These are phyloP conservation scores for Ascochyta clinopodiicola DNA, from an alignment of 2,329 filamentous ascomycete genomes.

Conservation along the genomic window DNA sequence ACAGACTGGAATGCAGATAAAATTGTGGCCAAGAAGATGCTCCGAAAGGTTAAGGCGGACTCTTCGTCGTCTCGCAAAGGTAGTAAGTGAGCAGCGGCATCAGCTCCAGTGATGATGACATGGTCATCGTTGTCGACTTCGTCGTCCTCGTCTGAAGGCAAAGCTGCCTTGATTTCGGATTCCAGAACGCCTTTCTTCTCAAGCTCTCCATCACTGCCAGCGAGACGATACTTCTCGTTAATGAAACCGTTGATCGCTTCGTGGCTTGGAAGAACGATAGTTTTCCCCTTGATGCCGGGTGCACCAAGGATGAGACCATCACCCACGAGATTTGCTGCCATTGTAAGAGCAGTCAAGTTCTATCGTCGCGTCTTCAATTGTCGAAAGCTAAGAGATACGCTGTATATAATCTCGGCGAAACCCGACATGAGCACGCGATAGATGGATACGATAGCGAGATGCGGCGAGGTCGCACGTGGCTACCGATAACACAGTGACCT, in stretches of 20 bases:
- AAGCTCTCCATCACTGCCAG: conserved; percentile 1
- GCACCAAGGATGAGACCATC: conserved; percentile 19
- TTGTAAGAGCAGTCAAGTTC: neutral
- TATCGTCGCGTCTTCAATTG: neutral
- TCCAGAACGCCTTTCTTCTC: conserved; percentile 16
- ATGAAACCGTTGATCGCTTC: conserved; percentile 20
- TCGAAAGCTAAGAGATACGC: neutral
- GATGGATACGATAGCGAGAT: conserved; percentile 2
- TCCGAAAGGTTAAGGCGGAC: conserved; percentile 19
- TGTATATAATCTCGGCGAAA: neutral
- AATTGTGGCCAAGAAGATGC: conserved; percentile 17
- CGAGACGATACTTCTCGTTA: conserved; percentile 20
- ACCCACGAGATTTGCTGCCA: conserved; percentile 21
- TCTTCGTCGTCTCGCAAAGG: conserved; percentile 21
- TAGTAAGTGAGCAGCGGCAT: conserved; percentile 23
- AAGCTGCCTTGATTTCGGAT: conserved; percentile 19
- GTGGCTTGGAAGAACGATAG: conserved; percentile 14
- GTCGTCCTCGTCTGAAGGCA: conserved; percentile 13
- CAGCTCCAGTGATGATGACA: conserved; percentile 23
- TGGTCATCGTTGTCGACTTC: conserved; percentile 16
- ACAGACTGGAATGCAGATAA: conserved; percentile 23
- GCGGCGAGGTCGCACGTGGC: conserved; percentile 5
- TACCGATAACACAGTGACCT: conserved; percentile 3
- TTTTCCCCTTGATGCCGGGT: conserved; percentile 20
- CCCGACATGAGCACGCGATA: conserved; percentile 6